Conservation (phyloP, 768 basidiomycete genomes). For the Xerocomus potaroensis region DNA sequence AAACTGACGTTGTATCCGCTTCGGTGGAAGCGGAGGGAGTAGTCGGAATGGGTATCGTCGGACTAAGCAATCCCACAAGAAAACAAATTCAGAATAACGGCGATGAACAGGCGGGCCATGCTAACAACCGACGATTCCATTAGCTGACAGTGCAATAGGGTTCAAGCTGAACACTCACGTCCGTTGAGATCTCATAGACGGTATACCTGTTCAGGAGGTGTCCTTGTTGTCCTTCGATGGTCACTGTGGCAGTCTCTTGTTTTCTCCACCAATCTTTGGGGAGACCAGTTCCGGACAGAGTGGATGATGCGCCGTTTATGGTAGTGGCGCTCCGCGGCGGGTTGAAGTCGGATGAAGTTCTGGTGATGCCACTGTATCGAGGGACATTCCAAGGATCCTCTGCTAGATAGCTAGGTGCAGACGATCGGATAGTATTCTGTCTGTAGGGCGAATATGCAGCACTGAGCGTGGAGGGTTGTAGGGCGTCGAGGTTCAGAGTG, state of each 20-base stretch:
- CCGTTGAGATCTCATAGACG: conserved; percentile 76
- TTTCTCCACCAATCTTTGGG: conserved; percentile 86
- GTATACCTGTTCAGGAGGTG: conserved; percentile 87
- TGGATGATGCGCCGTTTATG: conserved; percentile 49
- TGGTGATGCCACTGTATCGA: conserved; percentile 30
- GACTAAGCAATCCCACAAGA: conserved; percentile 81
- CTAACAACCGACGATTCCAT: conserved; percentile 32
- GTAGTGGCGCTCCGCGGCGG: conserved; percentile 18
- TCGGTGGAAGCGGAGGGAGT: conserved; percentile 83
- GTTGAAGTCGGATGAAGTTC: conserved; percentile 27
- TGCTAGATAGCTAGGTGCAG: conserved; percentile 50
- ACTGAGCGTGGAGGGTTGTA: conserved; percentile 53
- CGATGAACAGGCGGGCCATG: conserved; percentile 68
- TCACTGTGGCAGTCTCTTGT: conserved; percentile 67
- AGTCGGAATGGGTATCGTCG: conserved; percentile 93
- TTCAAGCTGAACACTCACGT: conserved; percentile 47
- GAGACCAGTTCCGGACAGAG: conserved; percentile 64
- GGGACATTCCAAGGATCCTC: conserved; percentile 66
- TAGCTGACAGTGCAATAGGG: conserved; percentile 7
- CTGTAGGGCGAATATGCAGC: conserved; percentile 38
- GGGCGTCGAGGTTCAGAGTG: conserved; percentile 54
- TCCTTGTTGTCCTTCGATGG: conserved; percentile 82
- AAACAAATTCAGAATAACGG: conserved; percentile 91
- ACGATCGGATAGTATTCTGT: conserved; percentile 41
- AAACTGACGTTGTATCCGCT: conserved; percentile 80